Evolutionary conservation across 2,329 filamentous ascomycete species (phyloP).

Genomic region (Trichoderma aggressivum): DNA sequence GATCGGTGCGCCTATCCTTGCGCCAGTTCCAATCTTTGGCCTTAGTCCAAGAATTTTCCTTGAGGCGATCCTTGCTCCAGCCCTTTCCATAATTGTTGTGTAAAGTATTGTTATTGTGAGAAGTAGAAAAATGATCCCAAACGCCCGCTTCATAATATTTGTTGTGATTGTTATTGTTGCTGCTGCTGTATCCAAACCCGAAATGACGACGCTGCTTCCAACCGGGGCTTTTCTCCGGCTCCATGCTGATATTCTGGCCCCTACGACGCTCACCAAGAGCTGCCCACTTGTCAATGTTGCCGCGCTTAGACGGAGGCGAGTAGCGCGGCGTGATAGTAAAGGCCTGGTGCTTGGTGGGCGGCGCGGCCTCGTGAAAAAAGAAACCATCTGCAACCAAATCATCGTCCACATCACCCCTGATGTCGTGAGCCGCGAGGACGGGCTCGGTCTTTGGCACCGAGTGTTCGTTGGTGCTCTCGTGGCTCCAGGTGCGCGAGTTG

Average conservation of each 20-base stretch:
- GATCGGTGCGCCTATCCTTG: slow-evolving; percentile 60
- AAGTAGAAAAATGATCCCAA: slow-evolving; percentile 45
- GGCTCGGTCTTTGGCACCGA: slow-evolving; percentile 24
- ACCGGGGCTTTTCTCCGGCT: slow-evolving; percentile 50
- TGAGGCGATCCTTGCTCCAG: slow-evolving; percentile 45
- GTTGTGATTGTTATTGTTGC: slow-evolving; percentile 41
- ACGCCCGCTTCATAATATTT: slow-evolving; percentile 47
- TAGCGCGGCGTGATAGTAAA: slow-evolving; percentile 49
- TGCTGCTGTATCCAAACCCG: slow-evolving; percentile 44
- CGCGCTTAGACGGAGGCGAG: slow-evolving; percentile 64
- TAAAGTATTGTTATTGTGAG: slow-evolving; percentile 33
- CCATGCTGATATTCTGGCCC: slow-evolving; percentile 54
- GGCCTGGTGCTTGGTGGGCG: slow-evolving; percentile 34
- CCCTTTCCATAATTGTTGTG: slow-evolving; percentile 27
- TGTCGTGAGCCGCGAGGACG: slow-evolving; percentile 28
- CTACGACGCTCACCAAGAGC: slow-evolving; percentile 81
- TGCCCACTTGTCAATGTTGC: slow-evolving; percentile 76
- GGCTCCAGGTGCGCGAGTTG: slow-evolving; percentile 76
- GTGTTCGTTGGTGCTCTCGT: slow-evolving; percentile 60
- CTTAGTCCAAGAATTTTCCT: slow-evolving; percentile 56
- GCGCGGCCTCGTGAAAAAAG: slow-evolving; percentile 65
- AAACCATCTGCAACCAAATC: slow-evolving; percentile 67
- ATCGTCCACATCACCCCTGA: slow-evolving; percentile 55
- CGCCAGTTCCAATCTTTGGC: slow-evolving; percentile 61
- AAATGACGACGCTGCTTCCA: slow-evolving; percentile 47